These are phyloP conservation scores for Malassezia arunalokei DNA, from an alignment of 1,284 basidiomycete species.

Conservation along the genomic window DNA sequence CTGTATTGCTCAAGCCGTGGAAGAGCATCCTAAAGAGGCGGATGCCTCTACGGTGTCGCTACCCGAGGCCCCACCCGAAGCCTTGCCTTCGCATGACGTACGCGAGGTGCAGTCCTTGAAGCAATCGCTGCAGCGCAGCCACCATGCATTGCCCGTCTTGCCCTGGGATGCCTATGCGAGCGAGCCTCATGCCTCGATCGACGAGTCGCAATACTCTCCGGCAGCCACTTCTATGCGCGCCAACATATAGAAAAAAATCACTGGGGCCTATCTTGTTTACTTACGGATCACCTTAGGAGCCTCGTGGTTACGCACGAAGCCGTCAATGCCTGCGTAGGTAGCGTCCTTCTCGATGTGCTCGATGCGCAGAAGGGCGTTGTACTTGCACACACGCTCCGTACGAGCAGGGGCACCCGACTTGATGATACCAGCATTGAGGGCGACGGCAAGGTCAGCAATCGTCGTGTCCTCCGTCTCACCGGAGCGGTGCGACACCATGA, in stretches of 20 bases:
- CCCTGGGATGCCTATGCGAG: conserved; percentile 19
- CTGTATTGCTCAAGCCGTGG: conserved; percentile 56
- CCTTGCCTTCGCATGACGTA: conserved; percentile 52
- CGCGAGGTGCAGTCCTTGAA: conserved; percentile 64
- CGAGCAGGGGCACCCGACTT: conserved; percentile 95
- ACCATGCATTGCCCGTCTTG: conserved; percentile 48
- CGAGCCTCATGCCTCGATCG: conserved; percentile 17
- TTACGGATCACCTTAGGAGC: conserved; percentile 36
- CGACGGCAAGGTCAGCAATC: conserved; percentile 93
- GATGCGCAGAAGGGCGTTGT: conserved; percentile 44
- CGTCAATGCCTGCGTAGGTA: conserved; percentile 40
- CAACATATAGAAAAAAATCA: neutral
- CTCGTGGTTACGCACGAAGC: conserved; percentile 35
- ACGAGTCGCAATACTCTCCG: neutral
- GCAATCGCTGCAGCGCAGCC: conserved; percentile 50
- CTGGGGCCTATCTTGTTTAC: neutral
- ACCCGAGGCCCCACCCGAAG: conserved; percentile 49
- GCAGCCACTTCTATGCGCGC: neutral
- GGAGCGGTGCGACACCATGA: conserved; percentile 98
- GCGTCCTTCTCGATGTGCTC: conserved; percentile 32
- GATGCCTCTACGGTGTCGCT: conserved; percentile 40
- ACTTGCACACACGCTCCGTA: conserved; percentile 82
- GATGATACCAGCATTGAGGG: conserved; percentile 85
- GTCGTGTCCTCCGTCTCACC: conserved; percentile 61
- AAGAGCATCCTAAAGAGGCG: conserved; percentile 52